phyloP scores from a whole-genome alignment of 2,329 filamentous ascomycete species.

The Immersiporthe knoxdaviesiana region DNA sequence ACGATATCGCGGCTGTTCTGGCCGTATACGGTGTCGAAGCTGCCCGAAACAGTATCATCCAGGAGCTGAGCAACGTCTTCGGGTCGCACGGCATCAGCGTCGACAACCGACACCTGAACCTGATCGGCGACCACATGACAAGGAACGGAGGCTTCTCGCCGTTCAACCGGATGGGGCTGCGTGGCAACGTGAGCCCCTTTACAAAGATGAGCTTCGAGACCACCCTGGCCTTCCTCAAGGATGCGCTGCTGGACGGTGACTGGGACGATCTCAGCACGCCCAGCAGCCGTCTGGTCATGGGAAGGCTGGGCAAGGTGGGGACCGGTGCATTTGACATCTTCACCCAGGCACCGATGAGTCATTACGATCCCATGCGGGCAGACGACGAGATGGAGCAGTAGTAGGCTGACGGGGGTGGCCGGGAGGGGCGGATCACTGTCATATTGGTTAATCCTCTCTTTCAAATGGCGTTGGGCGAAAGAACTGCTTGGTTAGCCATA shows the following conservation, averaged over 20 bases:
- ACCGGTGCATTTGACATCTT: slow-evolving; percentile 93
- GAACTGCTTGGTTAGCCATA: too few relatives aligned
- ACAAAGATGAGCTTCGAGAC: slow-evolving; percentile 99
- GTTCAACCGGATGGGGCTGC: slow-evolving; percentile 89
- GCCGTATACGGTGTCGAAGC: slow-evolving; percentile 91
- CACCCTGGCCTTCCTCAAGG: slow-evolving; percentile 88
- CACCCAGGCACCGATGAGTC: slow-evolving; percentile 59
- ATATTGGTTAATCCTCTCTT: too few relatives aligned
- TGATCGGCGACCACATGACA: slow-evolving; percentile 99
- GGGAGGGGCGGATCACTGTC: neutral
- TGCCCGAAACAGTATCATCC: slow-evolving; percentile 82
- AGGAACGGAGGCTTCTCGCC: slow-evolving; percentile 84
- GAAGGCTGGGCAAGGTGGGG: slow-evolving; percentile 78
- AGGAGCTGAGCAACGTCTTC: slow-evolving; percentile 86
- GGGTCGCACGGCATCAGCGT: slow-evolving; percentile 88
- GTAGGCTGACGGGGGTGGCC: slow-evolving; percentile 4
- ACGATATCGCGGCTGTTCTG: slow-evolving; percentile 88
- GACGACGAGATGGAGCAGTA: slow-evolving; percentile 28
- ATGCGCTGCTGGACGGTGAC: slow-evolving; percentile 87
- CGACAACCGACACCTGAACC: slow-evolving; percentile 87
- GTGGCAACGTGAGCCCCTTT: slow-evolving; percentile 83
- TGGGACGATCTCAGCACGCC: slow-evolving; percentile 87
- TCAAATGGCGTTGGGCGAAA: slow-evolving; percentile 27
- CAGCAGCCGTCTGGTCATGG: slow-evolving; percentile 85
- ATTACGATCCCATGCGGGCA: slow-evolving; percentile 42